Conservation (phyloP, 306 rosid species). For the Acacia acuminata region DNA sequence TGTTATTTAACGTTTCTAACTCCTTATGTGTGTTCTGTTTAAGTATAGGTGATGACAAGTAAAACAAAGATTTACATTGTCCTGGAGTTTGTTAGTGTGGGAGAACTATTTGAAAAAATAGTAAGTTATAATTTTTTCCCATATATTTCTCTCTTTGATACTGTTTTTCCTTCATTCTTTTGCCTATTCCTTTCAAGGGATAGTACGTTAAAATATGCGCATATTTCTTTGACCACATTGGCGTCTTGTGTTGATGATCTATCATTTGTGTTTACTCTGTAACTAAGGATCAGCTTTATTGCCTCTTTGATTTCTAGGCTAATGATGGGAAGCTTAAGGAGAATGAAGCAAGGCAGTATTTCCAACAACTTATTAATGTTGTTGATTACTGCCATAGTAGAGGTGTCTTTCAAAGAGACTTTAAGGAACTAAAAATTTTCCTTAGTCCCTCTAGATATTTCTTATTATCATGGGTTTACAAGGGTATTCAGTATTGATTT, state of each 20-base stretch:
- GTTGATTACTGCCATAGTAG: slow-evolving; percentile 98
- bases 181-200: no score
- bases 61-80: no score
- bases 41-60: slow-evolving; percentile 91
- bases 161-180: no score
- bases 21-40: slow-evolving; percentile 24
- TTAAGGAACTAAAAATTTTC: slow-evolving; percentile 61
- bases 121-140: no score
- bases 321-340: slow-evolving; percentile 75
- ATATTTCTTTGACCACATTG: no score
- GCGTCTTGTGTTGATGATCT: no score
- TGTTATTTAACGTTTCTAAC: background rate
- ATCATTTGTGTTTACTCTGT: no score
- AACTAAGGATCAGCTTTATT: slow-evolving; percentile 32
- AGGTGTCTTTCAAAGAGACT: slow-evolving; percentile 94
- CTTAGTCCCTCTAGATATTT: background rate
- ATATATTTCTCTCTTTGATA: no score
- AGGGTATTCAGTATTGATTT: background rate
- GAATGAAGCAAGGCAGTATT: slow-evolving; percentile 85
- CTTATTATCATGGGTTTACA: background rate
- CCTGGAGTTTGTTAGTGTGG: no score
- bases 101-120: no score
- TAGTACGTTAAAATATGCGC: no score
- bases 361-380: slow-evolving; percentile 72
- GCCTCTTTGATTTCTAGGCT: slow-evolving; percentile 57